Evolutionary conservation across 495 filamentous ascomycete genomes (phyloP), one percentile per base, ranked within the genome.

Genomic region (Podospora tetraspora): DNA sequence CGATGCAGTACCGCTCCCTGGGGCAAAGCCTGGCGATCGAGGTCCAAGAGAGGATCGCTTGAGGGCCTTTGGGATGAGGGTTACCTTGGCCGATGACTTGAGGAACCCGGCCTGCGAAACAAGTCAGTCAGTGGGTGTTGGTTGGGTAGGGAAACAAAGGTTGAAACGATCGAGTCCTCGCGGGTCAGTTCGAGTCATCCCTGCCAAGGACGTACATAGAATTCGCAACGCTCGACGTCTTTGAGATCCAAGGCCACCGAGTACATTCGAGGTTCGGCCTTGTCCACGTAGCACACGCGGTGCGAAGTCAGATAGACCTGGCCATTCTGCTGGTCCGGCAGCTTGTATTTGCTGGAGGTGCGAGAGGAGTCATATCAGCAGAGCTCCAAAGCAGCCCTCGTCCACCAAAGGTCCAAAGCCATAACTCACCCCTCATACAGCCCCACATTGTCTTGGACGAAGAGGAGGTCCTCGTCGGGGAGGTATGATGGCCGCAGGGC

Each of bases 261-360:
- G 76, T 91, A 85, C 78, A 92, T 92, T 32, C 95, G 85, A 9
- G 96, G 93, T 67, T 97, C 91, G 21, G 88, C 86, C 68, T 93
- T 90, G 71, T 97, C 93, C 69, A 99, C 91, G 75, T 98, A 99
- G 81, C 93, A 98, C 60, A 92, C 89, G 57, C 95, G 89, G 76
- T 98, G 93, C 9, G 94, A 95, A 23, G 95, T 98, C 72, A 99
- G 80, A 75, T 99, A 99, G 57, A 93, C 91, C 80, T 97, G 93
- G 70, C 95, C 95, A 82, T 97, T 91, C 74, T 99, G 96, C 57
- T 92, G 91, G 70, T 92, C 87, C n/a, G 93, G 90, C 62, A 98
- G 87, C 80, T 98, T 98, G 84, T 88, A 94, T 82, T 97, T 98
- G 68, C 94, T 97, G 69, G 24, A 10, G 43, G 11, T 22, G 24